Evolutionary conservation across 2,329 filamentous ascomycete species (phyloP).

Genomic region (Xylariaceae sp.): DNA sequence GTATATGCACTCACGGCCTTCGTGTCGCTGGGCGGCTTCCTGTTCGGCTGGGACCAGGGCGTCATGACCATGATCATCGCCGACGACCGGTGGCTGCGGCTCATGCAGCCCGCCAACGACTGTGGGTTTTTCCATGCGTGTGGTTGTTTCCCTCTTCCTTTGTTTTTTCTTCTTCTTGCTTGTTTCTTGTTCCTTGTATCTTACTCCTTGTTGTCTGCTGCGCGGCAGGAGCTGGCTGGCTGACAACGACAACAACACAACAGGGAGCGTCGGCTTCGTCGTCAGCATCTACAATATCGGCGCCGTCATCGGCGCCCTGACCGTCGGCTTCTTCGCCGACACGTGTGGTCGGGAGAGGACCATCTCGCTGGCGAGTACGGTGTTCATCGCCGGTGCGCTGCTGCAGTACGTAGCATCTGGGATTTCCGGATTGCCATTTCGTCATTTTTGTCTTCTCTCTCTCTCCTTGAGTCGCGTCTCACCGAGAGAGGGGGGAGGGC

Average conservation of each 20-base stretch:
- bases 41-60: constrained; percentile 26
- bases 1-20: constrained; percentile 23
- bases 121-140: too few species aligned
- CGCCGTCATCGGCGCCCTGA: constrained; percentile 22
- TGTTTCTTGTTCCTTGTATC: too few species aligned
- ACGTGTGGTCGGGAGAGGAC: constrained; percentile 22
- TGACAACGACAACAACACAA: too few species aligned
- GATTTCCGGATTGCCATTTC: too few species aligned
- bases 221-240: too few species aligned
- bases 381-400: constrained; percentile 20
- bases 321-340: constrained; percentile 21
- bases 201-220: too few species aligned
- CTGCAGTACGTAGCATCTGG: too few species aligned
- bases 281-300: constrained; percentile 26
- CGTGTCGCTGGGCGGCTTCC: constrained; percentile 21
- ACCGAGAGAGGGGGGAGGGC: too few species aligned
- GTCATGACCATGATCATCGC: constrained; percentile 26
- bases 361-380: constrained; percentile 18
- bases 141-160: neutral
- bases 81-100: constrained; percentile 20
- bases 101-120: constrained; percentile 23
- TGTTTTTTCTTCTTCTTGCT: neutral
- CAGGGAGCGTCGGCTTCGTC: constrained; percentile 22
- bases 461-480: too few species aligned
- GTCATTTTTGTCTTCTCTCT: too few species aligned